Base-by-base conservation (phyloP, 495 filamentous ascomycete species). In the Coniosporium apollinis region DNA sequence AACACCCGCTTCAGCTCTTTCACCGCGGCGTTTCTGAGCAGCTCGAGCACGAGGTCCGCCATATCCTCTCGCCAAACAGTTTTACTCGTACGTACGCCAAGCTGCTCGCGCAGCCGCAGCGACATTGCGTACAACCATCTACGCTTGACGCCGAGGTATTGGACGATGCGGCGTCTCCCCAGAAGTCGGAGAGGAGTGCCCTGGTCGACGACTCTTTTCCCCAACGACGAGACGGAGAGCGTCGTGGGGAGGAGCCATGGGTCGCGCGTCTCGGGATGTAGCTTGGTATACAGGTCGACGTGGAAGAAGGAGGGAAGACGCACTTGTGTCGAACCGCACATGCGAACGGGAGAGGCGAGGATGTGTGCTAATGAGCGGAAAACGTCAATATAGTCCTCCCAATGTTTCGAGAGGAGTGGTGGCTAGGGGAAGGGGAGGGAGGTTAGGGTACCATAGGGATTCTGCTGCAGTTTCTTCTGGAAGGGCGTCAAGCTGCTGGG, bases 61-160 rank as follows among this genome's bases (percentile, higher is more conserved):
- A 84, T 83, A 45, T 86, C 76, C 22, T 59, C 25, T 11, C 76
- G 67, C 77, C 78, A 87, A 3, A 67, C 46, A 10, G 69, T 22
- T 4, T 52, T 38, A 8, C 43, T 38, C 11, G 56, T 37, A 8
- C 37, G 50, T 0, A 53, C 54, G 4, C 48, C 36, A 16, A 29
- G 57, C 57, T 36, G 57, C 26, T 38, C 52, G 57, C 57, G 56
- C 64, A 33, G 57, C 49, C 35, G 49, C 42, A 4, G 61, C 56
- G 21, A 61, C 6, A 51, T 17, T 13, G 43, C 22, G n/a, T 19
- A 8, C 17, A 21, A 28, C 51, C 51, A 54, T 16, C 22, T 25
- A 5, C 19, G 19, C 15, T 37, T 36, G 3, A 4, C n/a, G 13
- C 18, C 33, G 14, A 44, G 14, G 20, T 30, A 32, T 9, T 43